Conservation (phyloP, 2,329 filamentous ascomycete genomes). For the Harringtonia lauricola region DNA sequence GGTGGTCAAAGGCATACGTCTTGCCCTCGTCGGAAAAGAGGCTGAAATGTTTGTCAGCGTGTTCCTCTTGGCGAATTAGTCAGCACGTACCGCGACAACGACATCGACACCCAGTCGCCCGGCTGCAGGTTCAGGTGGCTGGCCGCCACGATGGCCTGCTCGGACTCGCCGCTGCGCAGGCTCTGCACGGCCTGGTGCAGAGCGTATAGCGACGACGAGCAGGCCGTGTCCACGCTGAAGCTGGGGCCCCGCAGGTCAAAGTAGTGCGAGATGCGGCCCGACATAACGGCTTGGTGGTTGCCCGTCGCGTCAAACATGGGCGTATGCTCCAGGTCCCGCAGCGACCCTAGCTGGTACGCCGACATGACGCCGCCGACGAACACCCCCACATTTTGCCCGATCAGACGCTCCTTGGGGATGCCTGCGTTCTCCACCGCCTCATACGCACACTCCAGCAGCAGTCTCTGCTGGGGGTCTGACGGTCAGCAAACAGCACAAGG, state of each 20-base stretch:
- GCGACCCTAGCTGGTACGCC: constrained; percentile 26
- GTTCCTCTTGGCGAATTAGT: too few species aligned
- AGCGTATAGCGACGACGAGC: constrained; percentile 22
- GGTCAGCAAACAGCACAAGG: too few species aligned
- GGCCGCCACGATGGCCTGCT: constrained; percentile 19
- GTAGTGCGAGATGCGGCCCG: constrained; percentile 23
- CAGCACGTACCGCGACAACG: too few species aligned
- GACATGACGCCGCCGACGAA: too few species aligned
- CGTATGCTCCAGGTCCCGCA: constrained; percentile 27
- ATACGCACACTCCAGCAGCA: constrained; percentile 41
- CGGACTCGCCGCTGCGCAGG: constrained; percentile 14
- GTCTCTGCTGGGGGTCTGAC: constrained; percentile 43
- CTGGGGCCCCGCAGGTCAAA: constrained; percentile 25
- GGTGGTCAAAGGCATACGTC: constrained; percentile 10
- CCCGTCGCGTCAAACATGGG: constrained; percentile 21
- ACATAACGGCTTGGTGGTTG: constrained; percentile 11
- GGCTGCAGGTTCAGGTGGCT: constrained; percentile 20
- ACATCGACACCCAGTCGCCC: too few species aligned
- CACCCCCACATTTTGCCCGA: too few species aligned
- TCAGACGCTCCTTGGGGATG: too few species aligned
- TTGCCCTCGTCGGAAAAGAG: too few species aligned
- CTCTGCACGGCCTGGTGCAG: constrained; percentile 19
- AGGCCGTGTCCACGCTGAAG: constrained; percentile 26
- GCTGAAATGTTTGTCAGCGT: too few species aligned
- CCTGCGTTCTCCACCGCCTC: constrained; percentile 38